phyloP scores from a whole-genome alignment of 1,284 basidiomycete species.

The Ceratobasidium sp. region DNA sequence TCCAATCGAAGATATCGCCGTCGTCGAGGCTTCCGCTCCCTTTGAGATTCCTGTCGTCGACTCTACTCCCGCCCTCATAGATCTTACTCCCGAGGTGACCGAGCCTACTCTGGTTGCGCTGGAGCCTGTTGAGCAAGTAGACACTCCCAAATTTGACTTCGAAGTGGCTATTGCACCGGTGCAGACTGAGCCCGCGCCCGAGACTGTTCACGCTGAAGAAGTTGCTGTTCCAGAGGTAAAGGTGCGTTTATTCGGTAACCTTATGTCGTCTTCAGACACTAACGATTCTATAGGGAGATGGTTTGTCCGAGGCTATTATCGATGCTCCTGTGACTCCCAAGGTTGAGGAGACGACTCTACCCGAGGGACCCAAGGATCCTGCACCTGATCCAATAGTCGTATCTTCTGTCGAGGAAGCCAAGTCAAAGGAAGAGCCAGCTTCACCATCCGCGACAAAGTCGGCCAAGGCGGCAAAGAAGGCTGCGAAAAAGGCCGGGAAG shows the following conservation, averaged over 20 bases:
- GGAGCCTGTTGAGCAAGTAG: not conserved
- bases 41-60: not conserved
- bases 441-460: not conserved
- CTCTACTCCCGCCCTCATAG: not conserved
- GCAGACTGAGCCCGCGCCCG: not conserved
- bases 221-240: not conserved
- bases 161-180: not conserved
- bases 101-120: not conserved
- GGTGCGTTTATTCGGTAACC: not conserved
- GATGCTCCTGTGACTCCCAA: not conserved
- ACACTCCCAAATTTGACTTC: not conserved
- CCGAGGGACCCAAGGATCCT: not conserved
- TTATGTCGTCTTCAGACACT: not conserved
- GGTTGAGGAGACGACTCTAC: not conserved
- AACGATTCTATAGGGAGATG: not conserved
- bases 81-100: not conserved
- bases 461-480: not conserved
- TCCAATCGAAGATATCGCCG: not conserved
- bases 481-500: not conserved
- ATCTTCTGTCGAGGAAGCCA: not conserved
- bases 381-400: not conserved
- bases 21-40: not conserved
- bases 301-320: not conserved
- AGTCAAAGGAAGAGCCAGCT: constrained; percentile 7
- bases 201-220: not conserved